Percentiles rank a stretch among this genome's conserved stretches.
phyloP scores from a whole-genome alignment of 495 filamentous ascomycete genomes.

The Neurospora tetrasperma region DNA sequence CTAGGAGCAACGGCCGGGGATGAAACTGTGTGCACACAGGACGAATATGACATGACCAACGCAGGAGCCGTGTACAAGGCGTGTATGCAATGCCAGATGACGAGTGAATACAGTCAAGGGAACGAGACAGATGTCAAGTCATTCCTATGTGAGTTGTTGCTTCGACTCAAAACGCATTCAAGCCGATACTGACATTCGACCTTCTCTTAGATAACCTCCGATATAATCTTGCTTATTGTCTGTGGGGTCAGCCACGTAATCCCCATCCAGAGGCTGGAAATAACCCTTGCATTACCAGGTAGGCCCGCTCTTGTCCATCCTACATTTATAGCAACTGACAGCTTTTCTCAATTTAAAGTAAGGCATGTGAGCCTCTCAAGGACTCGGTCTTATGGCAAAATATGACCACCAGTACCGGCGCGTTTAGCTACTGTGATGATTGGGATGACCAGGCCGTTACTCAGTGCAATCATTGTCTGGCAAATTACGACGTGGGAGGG shows the following conservation, averaged over 20 bases:
- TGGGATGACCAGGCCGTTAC: conserved; percentile 26
- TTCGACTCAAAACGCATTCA: too few species aligned
- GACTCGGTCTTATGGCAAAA: conserved; percentile 28
- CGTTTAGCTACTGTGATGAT: conserved; percentile 30
- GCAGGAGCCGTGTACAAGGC: conserved; percentile 29
- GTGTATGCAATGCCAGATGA: conserved; percentile 34
- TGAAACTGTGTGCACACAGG: conserved; percentile 30
- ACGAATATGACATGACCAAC: conserved; percentile 14
- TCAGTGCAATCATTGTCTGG: conserved; percentile 29
- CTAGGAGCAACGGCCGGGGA: conserved; percentile 24
- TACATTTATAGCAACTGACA: conserved; percentile 5
- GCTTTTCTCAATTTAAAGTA: conserved; percentile 13
- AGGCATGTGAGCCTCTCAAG: conserved; percentile 28
- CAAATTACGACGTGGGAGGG: conserved; percentile 6
- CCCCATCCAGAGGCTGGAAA: neutral
- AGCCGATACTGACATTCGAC: neutral
- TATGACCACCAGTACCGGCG: conserved; percentile 20
- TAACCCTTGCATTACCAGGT: conserved; percentile 34
- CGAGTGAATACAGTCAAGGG: conserved; percentile 23
- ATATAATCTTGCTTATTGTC: conserved; percentile 28
- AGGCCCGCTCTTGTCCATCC: conserved; percentile 4
- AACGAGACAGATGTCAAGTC: conserved; percentile 28
- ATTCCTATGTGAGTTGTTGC: conserved; percentile 30
- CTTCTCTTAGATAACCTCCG: conserved; percentile 34
- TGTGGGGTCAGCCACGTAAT: conserved; percentile 25